Evolutionary conservation across 192 early-diverging fungal species (phyloP).

Genomic region (Spizellomyces sp.): DNA sequence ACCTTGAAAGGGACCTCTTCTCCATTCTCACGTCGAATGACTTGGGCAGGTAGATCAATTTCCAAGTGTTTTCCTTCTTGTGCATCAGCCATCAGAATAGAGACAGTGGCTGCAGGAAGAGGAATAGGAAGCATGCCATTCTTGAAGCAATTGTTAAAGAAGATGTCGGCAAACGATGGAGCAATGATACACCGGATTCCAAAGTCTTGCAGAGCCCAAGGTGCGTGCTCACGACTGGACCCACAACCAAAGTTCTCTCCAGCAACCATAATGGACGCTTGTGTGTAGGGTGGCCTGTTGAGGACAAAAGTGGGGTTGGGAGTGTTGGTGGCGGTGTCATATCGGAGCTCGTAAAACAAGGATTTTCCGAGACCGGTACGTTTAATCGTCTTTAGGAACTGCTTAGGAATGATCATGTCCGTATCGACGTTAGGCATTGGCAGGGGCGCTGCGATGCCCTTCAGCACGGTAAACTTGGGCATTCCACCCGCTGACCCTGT

Average conservation of each 20-base stretch:
- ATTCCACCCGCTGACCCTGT: conserved; percentile 47
- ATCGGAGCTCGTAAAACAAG: conserved; percentile 65
- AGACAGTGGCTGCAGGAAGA: conserved; percentile 31
- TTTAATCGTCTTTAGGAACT: conserved; percentile 77
- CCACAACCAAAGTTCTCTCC: conserved; percentile 74
- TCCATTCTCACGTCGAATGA: conserved; percentile 47
- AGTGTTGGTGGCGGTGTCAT: conserved; percentile 45
- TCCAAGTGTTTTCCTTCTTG: conserved; percentile 47
- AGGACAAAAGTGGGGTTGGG: conserved; percentile 64
- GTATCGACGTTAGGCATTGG: conserved; percentile 68
- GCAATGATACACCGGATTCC: conserved; percentile 72
- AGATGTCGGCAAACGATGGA: conserved; percentile 72
- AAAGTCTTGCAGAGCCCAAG: conserved; percentile 74
- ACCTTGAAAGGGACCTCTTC: conserved; percentile 57
- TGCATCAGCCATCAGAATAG: conserved; percentile 47
- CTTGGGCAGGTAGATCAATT: conserved; percentile 59
- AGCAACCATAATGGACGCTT: conserved; percentile 56
- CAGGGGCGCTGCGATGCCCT: conserved; percentile 62
- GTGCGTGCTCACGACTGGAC: conserved; percentile 69
- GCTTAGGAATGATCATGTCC: conserved; percentile 77
- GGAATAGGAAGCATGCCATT: conserved; percentile 70
- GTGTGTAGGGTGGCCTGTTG: conserved; percentile 57
- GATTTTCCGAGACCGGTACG: conserved; percentile 65
- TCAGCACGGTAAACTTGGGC: conserved; percentile 60
- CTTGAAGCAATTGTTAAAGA: conserved; percentile 76